Percentiles rank a stretch among this genome's conserved stretches.
phyloP scores from a whole-genome alignment of 2,329 filamentous ascomycete species.

The Pyrenochaeta sp. region DNA sequence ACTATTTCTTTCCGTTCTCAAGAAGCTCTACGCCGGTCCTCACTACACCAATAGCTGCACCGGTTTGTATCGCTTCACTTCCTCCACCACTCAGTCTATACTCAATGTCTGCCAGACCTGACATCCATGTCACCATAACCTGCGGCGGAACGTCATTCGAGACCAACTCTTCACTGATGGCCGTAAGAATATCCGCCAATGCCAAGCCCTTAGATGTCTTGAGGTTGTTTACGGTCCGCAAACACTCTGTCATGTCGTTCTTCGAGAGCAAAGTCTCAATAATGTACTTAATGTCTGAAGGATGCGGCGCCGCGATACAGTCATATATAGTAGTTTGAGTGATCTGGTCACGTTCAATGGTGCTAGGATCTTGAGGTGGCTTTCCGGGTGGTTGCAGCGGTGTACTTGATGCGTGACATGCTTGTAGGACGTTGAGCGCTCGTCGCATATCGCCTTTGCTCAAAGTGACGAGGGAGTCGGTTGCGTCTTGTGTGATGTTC shows the following conservation, averaged over 20 bases:
- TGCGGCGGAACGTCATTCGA: slow-evolving; percentile 85
- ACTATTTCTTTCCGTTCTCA: slow-evolving; percentile 39
- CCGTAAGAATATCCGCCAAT: slow-evolving; percentile 90
- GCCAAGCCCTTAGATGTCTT: slow-evolving; percentile 88
- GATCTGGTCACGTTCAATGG: slow-evolving; percentile 80
- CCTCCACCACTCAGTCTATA: slow-evolving; percentile 88
- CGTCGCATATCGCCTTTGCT: slow-evolving; percentile 97
- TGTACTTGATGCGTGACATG: slow-evolving; percentile 91
- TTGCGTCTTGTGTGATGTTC: slow-evolving; percentile 81
- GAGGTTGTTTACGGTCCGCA: slow-evolving; percentile 86
- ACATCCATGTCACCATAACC: slow-evolving; percentile 90
- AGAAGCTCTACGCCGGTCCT: slow-evolving; percentile 82
- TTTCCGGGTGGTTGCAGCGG: slow-evolving; percentile 60
- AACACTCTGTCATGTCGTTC: slow-evolving; percentile 86
- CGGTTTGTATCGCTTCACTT: slow-evolving; percentile 88
- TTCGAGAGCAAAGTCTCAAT: slow-evolving; percentile 83
- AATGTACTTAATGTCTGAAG: slow-evolving; percentile 85
- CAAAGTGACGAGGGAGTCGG: slow-evolving; percentile 82
- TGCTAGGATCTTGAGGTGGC: slow-evolving; percentile 59
- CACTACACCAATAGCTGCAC: slow-evolving; percentile 88
- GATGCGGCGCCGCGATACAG: slow-evolving; percentile 95
- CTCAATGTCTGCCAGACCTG: slow-evolving; percentile 91
- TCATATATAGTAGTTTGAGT: slow-evolving; percentile 94
- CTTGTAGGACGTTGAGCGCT: slow-evolving; percentile 93
- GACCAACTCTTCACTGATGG: slow-evolving; percentile 81